phyloP scores from a whole-genome alignment of 1,284 basidiomycete species.

The Anthracocystis walkeri region DNA sequence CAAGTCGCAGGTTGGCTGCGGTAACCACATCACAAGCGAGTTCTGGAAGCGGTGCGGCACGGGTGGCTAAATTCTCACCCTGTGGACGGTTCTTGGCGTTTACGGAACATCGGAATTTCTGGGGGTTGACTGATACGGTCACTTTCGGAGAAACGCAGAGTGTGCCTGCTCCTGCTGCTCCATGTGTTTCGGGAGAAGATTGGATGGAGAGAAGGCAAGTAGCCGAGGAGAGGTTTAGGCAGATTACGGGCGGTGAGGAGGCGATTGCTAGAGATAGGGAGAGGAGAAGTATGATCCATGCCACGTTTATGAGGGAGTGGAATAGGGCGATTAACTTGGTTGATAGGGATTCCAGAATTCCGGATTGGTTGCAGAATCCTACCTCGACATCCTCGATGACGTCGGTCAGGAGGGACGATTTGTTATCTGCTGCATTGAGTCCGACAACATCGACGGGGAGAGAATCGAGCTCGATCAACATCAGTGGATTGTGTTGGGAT shows the following conservation, averaged over 20 bases:
- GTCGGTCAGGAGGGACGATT: conserved; percentile 8
- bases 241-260: conserved; percentile 25
- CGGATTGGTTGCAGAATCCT: conserved; percentile 16
- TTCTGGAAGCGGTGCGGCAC: conserved; percentile 49
- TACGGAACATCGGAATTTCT: conserved; percentile 55
- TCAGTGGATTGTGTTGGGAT: conserved; percentile 58
- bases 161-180: conserved; percentile 16
- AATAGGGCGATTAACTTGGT: conserved; percentile 35
- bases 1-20: conserved; percentile 57
- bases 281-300: conserved; percentile 38
- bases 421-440: conserved; percentile 5
- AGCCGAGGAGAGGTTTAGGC: conserved; percentile 28
- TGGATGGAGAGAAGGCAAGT: conserved; percentile 10
- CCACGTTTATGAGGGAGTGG: conserved; percentile 43
- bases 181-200: background rate
- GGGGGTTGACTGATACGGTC: conserved; percentile 53
- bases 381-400: conserved; percentile 10
- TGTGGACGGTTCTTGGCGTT: conserved; percentile 58
- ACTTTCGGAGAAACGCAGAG: conserved; percentile 46
- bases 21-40: conserved; percentile 43
- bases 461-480: conserved; percentile 27
- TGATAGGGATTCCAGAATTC: conserved; percentile 17
- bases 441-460: background rate
- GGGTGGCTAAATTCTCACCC: conserved; percentile 57
- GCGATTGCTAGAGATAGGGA: conserved; percentile 27